Evolutionary conservation across 805 yeast genomes (phyloP), one percentile per base, ranked within the genome.

Genomic region (Candida koratica): DNA sequence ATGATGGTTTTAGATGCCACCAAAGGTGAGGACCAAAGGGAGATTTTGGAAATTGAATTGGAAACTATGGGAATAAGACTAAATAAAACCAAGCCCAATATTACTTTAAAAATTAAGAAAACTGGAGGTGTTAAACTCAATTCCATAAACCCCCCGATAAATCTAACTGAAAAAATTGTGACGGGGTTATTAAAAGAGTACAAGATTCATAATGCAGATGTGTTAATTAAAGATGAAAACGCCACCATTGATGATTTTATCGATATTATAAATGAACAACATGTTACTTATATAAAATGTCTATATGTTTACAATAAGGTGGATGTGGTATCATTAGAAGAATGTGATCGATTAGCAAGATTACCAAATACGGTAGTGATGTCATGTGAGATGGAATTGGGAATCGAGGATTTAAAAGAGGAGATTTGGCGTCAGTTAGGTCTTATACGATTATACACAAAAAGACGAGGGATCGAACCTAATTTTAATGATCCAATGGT

Each of bases 1-100:
- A 64, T 90, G 53, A 93, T 90, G 95, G 88, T 90, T 37, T 64
- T 90, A 45, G 98, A 90, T 62, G 96, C 97, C 1, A 90, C 98
- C 2, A 93, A 93, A 57, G 85, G 95, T 18, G 80, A 79, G 18
- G 88, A 89, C 49, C 98, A 90, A 60, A 71, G 97, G 46, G 79
- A 73, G 49, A 84, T 89, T 38, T 68, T 90, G 46, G 97, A 90
- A 53, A 75, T 75, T 40, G 98, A 90, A 64, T 69, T 90, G 46
- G 97, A 90, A 54, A 79, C 93, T 4, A 95, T 90, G 56, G 98
- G 98, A 1, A 88, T 90, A 38, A 71, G 98, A 41, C 68, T 90
- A 49, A 90, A 90, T 55, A 85, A 82, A 53, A 69, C 68, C 30
- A 79, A 71, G 43, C 98, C 98, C 15, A 84, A 84, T 54, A 80